phyloP scores from a whole-genome alignment of 257 asterid species.

The Coffea eugenioides region DNA sequence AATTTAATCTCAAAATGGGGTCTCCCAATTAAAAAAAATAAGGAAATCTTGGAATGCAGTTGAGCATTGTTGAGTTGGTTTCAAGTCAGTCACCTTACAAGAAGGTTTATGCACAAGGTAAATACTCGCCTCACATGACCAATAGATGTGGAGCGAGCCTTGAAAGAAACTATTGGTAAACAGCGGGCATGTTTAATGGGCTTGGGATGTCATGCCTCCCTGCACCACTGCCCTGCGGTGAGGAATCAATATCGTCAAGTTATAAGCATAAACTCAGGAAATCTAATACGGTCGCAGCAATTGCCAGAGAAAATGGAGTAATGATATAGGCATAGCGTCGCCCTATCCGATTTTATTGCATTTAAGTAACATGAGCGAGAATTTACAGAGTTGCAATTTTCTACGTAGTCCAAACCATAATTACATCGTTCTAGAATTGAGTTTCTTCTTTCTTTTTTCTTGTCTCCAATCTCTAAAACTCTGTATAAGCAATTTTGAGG shows the following conservation, averaged over 20 bases:
- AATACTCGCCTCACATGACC: slow-evolving; percentile 9
- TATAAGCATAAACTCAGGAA: background rate
- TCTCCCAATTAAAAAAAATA: background rate
- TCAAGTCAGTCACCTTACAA: background rate
- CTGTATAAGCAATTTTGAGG: slow-evolving; percentile 23
- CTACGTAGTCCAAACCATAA: slow-evolving; percentile 20
- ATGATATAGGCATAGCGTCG: background rate
- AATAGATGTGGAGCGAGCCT: background rate
- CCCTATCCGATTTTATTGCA: background rate
- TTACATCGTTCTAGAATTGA: slow-evolving; percentile 28
- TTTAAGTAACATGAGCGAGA: background rate
- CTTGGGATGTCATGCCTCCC: slow-evolving; percentile 7
- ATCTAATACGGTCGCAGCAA: background rate
- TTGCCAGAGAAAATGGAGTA: background rate
- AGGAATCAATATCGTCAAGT: slow-evolving; percentile 7
- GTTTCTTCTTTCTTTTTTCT: background rate
- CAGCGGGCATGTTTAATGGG: slow-evolving; percentile 10
- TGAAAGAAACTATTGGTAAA: slow-evolving; percentile 8
- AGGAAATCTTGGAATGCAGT: background rate
- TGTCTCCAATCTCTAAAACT: slow-evolving; percentile 5
- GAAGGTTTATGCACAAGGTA: background rate
- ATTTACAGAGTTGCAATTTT: slow-evolving; percentile 8
- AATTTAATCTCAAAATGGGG: background rate
- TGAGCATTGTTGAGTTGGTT: background rate
- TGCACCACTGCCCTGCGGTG: slow-evolving; percentile 16